A percentile compares a stretch with the other conserved stretches of the same genome.
phyloP scores from a whole-genome alignment of 2,329 filamentous ascomycete species.

The Fusarium citri region DNA sequence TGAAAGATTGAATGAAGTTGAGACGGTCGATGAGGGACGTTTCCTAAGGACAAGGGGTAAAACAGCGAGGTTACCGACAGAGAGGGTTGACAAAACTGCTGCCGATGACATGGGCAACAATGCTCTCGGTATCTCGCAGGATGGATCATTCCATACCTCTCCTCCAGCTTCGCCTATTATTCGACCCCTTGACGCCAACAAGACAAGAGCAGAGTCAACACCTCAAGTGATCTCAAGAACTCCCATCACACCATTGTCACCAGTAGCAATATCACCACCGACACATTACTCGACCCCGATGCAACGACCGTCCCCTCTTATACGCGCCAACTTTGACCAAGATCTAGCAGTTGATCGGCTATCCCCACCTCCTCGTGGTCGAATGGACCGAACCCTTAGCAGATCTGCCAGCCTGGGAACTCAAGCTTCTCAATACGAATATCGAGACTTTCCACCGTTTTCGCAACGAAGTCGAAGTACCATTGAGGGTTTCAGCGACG shows the following conservation, averaged over 20 bases:
- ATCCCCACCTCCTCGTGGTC: conserved; percentile 50
- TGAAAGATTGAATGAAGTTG: conserved; percentile 61
- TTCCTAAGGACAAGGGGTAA: conserved; percentile 48
- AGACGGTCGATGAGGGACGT: conserved; percentile 47
- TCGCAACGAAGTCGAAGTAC: conserved; percentile 52
- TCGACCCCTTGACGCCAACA: conserved; percentile 45
- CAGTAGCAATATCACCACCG: conserved; percentile 45
- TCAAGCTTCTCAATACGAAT: conserved; percentile 48
- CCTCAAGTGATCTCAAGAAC: conserved; percentile 34
- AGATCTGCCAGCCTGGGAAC: conserved; percentile 52
- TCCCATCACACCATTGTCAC: conserved; percentile 44
- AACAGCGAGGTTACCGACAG: conserved; percentile 39
- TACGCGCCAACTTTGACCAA: conserved; percentile 53
- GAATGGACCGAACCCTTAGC: conserved; percentile 49
- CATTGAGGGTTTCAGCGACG: conserved; percentile 40
- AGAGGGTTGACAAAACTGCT: not conserved
- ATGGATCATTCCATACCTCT: conserved; percentile 28
- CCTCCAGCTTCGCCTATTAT: conserved; percentile 50
- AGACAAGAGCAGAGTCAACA: conserved; percentile 45
- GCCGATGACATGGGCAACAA: conserved; percentile 42
- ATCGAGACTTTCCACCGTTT: conserved; percentile 53
- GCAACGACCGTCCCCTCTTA: conserved; percentile 48
- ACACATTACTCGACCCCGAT: conserved; percentile 48
- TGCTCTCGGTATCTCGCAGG: conserved; percentile 51
- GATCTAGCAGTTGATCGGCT: conserved; percentile 54